These are phyloP conservation scores for Penicillium hesseltinei DNA, from an alignment of 2,329 filamentous ascomycete species.

Conservation along the genomic window DNA sequence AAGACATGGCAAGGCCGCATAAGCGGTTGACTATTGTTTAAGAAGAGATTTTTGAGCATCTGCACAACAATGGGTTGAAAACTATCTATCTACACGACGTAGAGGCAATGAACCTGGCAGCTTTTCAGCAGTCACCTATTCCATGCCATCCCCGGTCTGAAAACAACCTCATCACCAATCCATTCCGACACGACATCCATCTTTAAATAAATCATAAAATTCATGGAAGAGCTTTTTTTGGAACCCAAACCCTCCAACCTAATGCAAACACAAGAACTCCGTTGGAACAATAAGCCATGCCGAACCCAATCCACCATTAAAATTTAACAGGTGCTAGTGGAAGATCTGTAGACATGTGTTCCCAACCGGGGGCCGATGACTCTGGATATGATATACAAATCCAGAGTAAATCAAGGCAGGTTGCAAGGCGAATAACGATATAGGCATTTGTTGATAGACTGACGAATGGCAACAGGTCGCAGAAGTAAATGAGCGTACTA, in stretches of 20 bases:
- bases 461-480: conserved; percentile 8
- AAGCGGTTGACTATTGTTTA: too few species aligned
- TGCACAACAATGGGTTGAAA: not conserved
- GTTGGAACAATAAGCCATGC: conserved; percentile 9
- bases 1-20: too few species aligned
- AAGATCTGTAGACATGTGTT: conserved; percentile 10
- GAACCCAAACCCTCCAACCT: conserved; percentile 13
- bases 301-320: conserved; percentile 10
- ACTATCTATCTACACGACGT: conserved; percentile 4
- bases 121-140: not conserved
- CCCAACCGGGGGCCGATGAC: not conserved
- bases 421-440: conserved; percentile 7
- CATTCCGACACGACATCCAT: conserved; percentile 4
- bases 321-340: conserved; percentile 4
- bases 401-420: not conserved
- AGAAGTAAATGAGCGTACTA: conserved; percentile 6
- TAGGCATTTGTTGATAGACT: conserved; percentile 11
- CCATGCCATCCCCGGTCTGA: conserved; percentile 3
- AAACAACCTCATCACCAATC: not conserved
- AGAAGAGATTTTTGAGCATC: not conserved
- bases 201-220: conserved; percentile 9
- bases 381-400: not conserved
- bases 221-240: conserved; percentile 12
- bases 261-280: conserved; percentile 12
- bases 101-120: not conserved